Evolutionary conservation across 345 rosid genomes (phyloP).

Genomic region (Syzygium grande): DNA sequence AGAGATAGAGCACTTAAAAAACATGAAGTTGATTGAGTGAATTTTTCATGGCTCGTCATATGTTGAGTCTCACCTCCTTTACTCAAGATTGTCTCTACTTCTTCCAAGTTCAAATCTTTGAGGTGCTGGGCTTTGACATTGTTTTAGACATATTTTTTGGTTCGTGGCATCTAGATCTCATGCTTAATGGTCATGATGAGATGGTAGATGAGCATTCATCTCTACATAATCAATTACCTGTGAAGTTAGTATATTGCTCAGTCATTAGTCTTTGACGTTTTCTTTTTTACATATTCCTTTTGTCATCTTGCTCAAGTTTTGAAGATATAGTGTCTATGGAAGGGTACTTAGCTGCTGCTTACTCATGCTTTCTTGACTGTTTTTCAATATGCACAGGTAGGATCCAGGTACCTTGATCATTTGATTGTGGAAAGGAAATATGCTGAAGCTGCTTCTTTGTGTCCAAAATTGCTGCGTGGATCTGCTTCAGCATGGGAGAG

Average conservation of each 20-base stretch:
- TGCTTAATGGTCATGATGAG: background rate
- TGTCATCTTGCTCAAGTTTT: background rate
- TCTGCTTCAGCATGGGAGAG: slow-evolving; percentile 99
- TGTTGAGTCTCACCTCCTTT: background rate
- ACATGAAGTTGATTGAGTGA: background rate
- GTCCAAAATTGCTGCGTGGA: slow-evolving; percentile 90
- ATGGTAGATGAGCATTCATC: background rate
- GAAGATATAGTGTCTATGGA: background rate
- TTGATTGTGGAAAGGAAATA: slow-evolving; percentile 95
- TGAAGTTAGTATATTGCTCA: background rate
- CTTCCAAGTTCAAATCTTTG: background rate
- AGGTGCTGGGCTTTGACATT: background rate
- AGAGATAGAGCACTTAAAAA: background rate
- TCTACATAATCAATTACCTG: background rate
- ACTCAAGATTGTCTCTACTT: background rate
- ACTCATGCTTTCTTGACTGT: background rate
- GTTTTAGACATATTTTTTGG: background rate
- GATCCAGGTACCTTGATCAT: slow-evolving; percentile 97
- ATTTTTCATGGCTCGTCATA: background rate
- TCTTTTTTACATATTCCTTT: background rate
- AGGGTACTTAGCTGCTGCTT: slow-evolving; percentile 1
- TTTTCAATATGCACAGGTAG: slow-evolving; percentile 51
- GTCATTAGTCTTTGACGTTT: background rate
- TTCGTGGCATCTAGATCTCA: background rate
- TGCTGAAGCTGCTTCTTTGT: slow-evolving; percentile 95